Evolutionary conservation across 1,139 yeast species (phyloP).

Genomic region (Geotrichum aggregatum): DNA sequence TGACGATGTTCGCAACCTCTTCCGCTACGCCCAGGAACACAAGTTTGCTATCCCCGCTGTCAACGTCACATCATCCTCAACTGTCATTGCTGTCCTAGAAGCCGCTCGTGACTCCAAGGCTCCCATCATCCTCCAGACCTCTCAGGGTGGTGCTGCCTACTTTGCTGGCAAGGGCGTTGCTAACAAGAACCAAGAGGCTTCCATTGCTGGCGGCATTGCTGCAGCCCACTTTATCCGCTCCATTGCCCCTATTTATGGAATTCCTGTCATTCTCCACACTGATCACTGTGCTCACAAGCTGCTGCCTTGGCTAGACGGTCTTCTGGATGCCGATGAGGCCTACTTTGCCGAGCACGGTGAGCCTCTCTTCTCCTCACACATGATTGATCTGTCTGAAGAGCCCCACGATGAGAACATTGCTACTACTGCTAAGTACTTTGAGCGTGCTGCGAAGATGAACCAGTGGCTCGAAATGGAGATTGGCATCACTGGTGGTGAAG

Average conservation of each 20-base stretch:
- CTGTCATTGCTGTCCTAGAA: conserved; percentile 94
- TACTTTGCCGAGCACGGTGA: conserved; percentile 80
- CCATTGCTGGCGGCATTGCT: conserved; percentile 91
- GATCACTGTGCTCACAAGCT: conserved; percentile 99
- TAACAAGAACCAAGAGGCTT: conserved; percentile 88
- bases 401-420: conserved; percentile 91
- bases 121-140: conserved; percentile 93
- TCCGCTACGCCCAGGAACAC: conserved; percentile 87
- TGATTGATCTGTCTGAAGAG: conserved; percentile 98
- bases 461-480: conserved; percentile 99
- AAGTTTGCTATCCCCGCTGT: conserved; percentile 97
- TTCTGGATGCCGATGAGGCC: conserved; percentile 93
- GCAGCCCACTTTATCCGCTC: conserved; percentile 97
- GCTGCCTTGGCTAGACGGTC: conserved; percentile 97
- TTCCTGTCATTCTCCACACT: conserved; percentile 94
- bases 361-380: conserved; percentile 97
- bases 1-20: conserved; percentile 84
- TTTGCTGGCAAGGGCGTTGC: conserved; percentile 98
- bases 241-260: conserved; percentile 91
- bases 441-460: conserved; percentile 86
- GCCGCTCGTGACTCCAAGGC: conserved; percentile 95
- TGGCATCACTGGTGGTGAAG: conserved; percentile 99
- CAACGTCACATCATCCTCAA: conserved; percentile 95
- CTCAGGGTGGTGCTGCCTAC: conserved; percentile 99
- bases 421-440: conserved; percentile 89